Base-by-base conservation (phyloP, 1,284 basidiomycete genomes). In the Coniophora puteana region DNA sequence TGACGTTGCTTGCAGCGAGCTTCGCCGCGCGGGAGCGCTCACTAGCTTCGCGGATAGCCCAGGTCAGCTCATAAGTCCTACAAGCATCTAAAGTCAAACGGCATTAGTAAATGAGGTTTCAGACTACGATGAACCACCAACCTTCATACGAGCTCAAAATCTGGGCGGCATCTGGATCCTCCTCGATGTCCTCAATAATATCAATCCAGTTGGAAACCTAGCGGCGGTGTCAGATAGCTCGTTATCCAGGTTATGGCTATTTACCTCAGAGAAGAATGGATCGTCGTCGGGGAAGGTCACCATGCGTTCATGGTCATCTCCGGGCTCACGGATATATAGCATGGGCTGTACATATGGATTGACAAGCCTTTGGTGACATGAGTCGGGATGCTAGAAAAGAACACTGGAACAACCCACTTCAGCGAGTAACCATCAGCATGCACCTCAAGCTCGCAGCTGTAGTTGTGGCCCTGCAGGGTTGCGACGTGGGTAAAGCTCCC, bases 401-500 rank as follows among this genome's bases (percentile, higher is more conserved):
- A 30, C 11, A 46, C n/a, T n/a, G 27, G 30, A 48, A 54, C 65
- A 32, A n/a, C n/a, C n/a, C 53, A 87, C 86, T 86, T 89, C 50
- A 89, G 71, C 51, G 70, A 72, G 65, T 89, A 93, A 8, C 93
- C 93, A 61, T 96, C 93, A 23, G 89, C 89, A 66, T 84, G 90
- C 23, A 94, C 82, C 61, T 94, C 93, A 35, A 96, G 72, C 67
- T 95, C 93, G 62, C 93, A 95, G 53, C 86, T 88, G 67, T 96
- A 96, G 63, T 92, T 82, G 51, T 75, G 80, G 39, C 92, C 93
- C 61, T 96, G 93, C 18, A 97, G 78, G 13, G 89, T 87, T 41
- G 89, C 87, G 28, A 89, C 74, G 57, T 96, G 93, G 14, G 79
- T 89, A 65, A 97, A 86, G 44, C 79, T 87, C 12, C 93, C 93